Conservation (phyloP, 257 asterid species). For the Plantago ovata region DNA sequence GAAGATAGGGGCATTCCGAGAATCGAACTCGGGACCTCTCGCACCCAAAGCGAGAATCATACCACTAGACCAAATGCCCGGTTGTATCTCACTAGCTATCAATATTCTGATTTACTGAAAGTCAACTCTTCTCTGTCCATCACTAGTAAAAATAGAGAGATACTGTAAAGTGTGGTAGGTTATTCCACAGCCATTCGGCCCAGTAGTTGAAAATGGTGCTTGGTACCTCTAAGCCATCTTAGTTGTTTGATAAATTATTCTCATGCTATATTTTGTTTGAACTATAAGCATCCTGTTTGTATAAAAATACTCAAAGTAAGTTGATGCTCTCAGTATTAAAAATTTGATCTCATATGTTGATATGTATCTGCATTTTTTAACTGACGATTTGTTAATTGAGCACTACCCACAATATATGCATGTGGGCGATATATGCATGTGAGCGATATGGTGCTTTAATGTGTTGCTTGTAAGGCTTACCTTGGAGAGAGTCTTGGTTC, state of each 20-base stretch:
- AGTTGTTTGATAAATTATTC: slow-evolving; percentile 5
- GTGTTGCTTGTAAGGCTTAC: no score
- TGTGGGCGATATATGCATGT: no score
- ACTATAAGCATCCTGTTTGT: background rate
- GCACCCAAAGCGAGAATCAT: slow-evolving; percentile 59
- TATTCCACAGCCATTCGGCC: background rate
- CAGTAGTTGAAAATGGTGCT: slow-evolving; percentile 49
- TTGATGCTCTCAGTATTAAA: no score
- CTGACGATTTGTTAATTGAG: background rate
- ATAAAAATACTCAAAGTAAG: no score
- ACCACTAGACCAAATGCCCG: slow-evolving; percentile 64
- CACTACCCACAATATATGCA: no score
- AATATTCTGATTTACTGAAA: background rate
- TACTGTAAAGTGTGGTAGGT: background rate
- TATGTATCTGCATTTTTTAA: no score
- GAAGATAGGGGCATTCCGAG: slow-evolving; percentile 84
- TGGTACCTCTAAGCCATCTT: slow-evolving; percentile 47
- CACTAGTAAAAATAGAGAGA: background rate
- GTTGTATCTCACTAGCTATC: background rate
- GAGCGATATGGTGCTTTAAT: no score
- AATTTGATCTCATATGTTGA: background rate
- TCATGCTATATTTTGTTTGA: background rate
- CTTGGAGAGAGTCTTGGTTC: no score
- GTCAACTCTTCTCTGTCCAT: background rate
- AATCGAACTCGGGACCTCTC: slow-evolving; percentile 51